Evolutionary conservation across 306 rosid species (phyloP).

Genomic region (Notholithocarpus densiflorus): DNA sequence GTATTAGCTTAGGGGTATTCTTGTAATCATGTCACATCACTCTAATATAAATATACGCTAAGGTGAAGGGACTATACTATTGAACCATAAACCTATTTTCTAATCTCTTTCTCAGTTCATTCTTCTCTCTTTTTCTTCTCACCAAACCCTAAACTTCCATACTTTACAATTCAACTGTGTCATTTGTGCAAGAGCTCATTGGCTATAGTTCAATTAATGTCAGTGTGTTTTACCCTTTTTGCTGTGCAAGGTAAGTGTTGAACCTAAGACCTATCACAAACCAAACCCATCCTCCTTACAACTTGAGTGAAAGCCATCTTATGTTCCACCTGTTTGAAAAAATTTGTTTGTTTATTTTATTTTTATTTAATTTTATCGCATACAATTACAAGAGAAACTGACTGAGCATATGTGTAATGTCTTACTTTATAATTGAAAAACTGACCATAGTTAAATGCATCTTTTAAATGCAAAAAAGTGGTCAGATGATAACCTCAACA

Average conservation of each 20-base stretch:
- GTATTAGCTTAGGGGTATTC: no score
- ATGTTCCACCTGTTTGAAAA: neutral
- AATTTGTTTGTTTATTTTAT: neutral
- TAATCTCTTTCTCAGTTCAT: no score
- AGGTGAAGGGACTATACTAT: no score
- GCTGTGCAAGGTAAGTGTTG: neutral
- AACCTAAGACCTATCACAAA: neutral
- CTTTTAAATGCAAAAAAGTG: conserved; percentile 6
- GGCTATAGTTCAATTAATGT: no score
- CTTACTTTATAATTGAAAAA: neutral
- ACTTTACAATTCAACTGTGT: no score
- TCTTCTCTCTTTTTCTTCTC: no score
- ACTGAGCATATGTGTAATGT: neutral
- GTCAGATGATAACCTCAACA: neutral
- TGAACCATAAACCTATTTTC: no score
- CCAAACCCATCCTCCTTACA: neutral
- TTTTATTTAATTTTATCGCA: neutral
- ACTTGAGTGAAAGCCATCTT: neutral
- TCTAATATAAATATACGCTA: no score
- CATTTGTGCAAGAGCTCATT: no score
- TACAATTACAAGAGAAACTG: neutral
- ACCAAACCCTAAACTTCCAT: no score
- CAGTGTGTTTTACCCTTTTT: neutral
- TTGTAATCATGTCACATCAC: no score
- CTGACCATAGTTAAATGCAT: no score